Percentiles rank a stretch among this genome's conserved stretches.
Conservation (phyloP, 1,139 yeast species). For the Taphrina deformans region DNA sequence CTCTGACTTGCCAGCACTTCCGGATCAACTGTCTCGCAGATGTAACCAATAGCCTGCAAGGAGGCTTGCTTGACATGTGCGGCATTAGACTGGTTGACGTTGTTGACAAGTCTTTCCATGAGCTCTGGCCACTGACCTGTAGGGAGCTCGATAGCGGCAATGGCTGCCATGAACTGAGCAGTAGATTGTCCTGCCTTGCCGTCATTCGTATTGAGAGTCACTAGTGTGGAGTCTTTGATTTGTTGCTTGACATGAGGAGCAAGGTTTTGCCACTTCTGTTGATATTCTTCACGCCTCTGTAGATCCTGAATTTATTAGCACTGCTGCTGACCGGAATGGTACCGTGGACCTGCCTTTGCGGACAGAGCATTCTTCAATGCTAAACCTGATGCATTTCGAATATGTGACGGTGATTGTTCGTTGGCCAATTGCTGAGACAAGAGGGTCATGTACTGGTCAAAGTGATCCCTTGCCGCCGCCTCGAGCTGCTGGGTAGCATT, state of each 20-base stretch:
- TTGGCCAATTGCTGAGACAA: conserved; percentile 73
- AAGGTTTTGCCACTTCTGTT: conserved; percentile 59
- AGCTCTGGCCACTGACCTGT: conserved; percentile 83
- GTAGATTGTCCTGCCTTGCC: conserved; percentile 83
- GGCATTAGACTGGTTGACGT: conserved; percentile 63
- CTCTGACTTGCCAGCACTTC: conserved; percentile 79
- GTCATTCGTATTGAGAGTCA: conserved; percentile 64
- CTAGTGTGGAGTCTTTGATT: conserved; percentile 66
- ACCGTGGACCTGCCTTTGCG: conserved; percentile 56
- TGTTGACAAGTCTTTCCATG: conserved; percentile 77
- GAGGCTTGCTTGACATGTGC: conserved; percentile 78
- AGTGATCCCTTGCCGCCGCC: conserved; percentile 71
- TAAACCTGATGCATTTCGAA: conserved; percentile 87
- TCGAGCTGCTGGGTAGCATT: conserved; percentile 79
- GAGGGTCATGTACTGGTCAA: conserved; percentile 62
- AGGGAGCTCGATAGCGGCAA: conserved; percentile 92
- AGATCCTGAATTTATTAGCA: conserved; percentile 17
- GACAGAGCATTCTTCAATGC: conserved; percentile 83
- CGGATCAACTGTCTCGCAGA: conserved; percentile 93
- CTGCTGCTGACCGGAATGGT: conserved; percentile 42
- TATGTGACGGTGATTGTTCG: conserved; percentile 68
- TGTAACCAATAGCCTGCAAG: conserved; percentile 85
- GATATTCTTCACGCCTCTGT: conserved; percentile 35
- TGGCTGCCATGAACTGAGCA: conserved; percentile 93
- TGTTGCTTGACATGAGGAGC: conserved; percentile 57